A percentile compares a stretch with the other conserved stretches of the same genome.
Conservation (phyloP, 768 basidiomycete genomes). For the Coprinopsis strossmayeri region DNA sequence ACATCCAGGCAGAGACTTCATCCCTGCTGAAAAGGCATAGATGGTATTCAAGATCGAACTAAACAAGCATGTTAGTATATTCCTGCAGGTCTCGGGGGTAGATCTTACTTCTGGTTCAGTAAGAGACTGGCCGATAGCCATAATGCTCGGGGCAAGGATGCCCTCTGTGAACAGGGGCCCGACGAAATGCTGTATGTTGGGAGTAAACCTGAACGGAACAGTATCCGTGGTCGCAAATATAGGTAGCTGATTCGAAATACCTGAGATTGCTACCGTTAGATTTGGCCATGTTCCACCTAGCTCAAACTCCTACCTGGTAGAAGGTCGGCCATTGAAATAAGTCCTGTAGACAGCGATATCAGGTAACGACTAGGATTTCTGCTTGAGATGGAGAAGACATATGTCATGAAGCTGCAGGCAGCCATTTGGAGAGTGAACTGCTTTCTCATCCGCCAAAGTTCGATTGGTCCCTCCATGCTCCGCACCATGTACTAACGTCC, state of each 20-base stretch:
- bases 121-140: constrained; percentile 86
- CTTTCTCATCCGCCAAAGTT: constrained; percentile 96
- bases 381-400: constrained; percentile 75
- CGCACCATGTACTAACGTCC: constrained; percentile 76
- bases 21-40: constrained; percentile 89
- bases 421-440: constrained; percentile 92
- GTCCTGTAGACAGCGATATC: constrained; percentile 82
- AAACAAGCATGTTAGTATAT: background rate
- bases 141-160: constrained; percentile 75
- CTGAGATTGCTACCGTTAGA: constrained; percentile 18
- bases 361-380: constrained; percentile 83
- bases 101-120: constrained; percentile 81
- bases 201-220: constrained; percentile 96
- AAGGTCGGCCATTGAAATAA: constrained; percentile 89
- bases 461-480: constrained; percentile 76
- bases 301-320: constrained; percentile 56
- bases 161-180: constrained; percentile 89
- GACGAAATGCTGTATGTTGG: constrained; percentile 91
- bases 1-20: constrained; percentile 78
- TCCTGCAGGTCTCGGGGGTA: constrained; percentile 5
- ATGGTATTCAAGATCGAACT: constrained; percentile 92
- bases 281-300: background rate
- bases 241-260: constrained; percentile 38
- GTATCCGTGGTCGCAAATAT: constrained; percentile 76
- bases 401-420: constrained; percentile 87